Conservation (phyloP, 768 basidiomycete species). For the Lactarius vividus region DNA sequence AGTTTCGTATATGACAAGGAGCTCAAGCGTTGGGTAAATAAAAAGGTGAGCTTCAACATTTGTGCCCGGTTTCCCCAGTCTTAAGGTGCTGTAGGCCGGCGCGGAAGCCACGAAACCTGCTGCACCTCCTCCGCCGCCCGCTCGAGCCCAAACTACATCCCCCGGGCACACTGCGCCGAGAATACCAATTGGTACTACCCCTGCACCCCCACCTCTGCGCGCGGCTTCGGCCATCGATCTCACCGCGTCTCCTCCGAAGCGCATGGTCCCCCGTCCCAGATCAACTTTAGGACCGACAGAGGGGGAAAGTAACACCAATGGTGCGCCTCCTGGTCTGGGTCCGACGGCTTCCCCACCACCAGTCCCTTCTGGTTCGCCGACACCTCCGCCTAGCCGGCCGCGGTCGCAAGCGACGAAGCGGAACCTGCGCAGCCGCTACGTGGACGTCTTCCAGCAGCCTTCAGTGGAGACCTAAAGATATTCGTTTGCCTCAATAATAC, state of each 20-base stretch:
- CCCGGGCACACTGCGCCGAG: constrained; percentile 54
- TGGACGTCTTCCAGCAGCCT: constrained; percentile 78
- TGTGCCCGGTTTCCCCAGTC: background rate
- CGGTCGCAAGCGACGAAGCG: constrained; percentile 69
- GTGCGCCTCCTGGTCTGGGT: constrained; percentile 33
- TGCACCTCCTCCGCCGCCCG: constrained; percentile 70
- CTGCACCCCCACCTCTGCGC: constrained; percentile 46
- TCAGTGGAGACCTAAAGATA: constrained; percentile 10
- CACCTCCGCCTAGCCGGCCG: constrained; percentile 47
- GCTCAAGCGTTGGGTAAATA: constrained; percentile 95
- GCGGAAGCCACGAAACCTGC: constrained; percentile 51
- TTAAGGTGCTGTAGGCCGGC: constrained; percentile 45
- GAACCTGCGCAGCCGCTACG: constrained; percentile 78
- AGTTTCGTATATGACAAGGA: constrained; percentile 93
- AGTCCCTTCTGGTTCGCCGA: constrained; percentile 39
- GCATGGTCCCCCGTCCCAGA: constrained; percentile 54
- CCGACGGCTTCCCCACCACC: constrained; percentile 38
- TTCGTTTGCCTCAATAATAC: background rate
- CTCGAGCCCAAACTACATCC: constrained; percentile 82
- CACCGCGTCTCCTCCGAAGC: constrained; percentile 49
- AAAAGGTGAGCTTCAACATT: constrained; percentile 55
- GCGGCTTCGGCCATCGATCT: constrained; percentile 66
- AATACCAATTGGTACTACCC: constrained; percentile 37
- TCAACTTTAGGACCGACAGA: constrained; percentile 62
- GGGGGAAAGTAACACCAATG: constrained; percentile 32